Evolutionary conservation across 257 asterid genomes (phyloP), one percentile per base, ranked within the genome.

Genomic region (Vinca minor): DNA sequence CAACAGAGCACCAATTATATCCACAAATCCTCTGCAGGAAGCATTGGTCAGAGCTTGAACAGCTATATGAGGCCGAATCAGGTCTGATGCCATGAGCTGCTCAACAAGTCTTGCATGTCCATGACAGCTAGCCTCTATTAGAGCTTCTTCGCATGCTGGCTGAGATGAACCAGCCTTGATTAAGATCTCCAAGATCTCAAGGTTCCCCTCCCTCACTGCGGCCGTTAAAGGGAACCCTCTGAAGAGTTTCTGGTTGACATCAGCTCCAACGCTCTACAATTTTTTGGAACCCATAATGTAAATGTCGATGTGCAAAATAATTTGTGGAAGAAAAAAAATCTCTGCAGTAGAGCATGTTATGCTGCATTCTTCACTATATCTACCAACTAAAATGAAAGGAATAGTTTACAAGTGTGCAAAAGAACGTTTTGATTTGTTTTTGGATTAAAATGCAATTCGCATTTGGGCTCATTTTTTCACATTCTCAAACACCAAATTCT

Each of bases 121-220:
- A 65, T 86, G 86, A 74, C 67, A 81, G 86, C 95, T 71, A 62
- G 85, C 93, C 75, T 88, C 96, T 61, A 88, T 68, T 58, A 88
- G 73, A 29, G 95, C 95, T 69, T 88, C 92, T 81, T 88, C 96
- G 61, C 95, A 88, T 71, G 95, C 90, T n/a, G 80, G 84, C 63
- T 88, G 96, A 69, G 82, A 86, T 38, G 96, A 84, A 66, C 96
- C 96, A 35, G 93, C 84, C 74, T 81, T 84, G 58, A 86, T 76
- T 73, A 88, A 78, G 76, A 84, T 78, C 74, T 83, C 83, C 49
- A 84, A 79, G 69, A 86, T 86, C 71, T 81, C 88, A 17, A 65
- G 69, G 67, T 81, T 83, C 59, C 86, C 87, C 82, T 86, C 93
- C 77, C 93, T 77, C 64, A 87, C 89, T 42, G 90, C 92, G 35